Base-by-base conservation (phyloP, 805 yeast genomes). In the Zygosaccharomyces siamensis region DNA sequence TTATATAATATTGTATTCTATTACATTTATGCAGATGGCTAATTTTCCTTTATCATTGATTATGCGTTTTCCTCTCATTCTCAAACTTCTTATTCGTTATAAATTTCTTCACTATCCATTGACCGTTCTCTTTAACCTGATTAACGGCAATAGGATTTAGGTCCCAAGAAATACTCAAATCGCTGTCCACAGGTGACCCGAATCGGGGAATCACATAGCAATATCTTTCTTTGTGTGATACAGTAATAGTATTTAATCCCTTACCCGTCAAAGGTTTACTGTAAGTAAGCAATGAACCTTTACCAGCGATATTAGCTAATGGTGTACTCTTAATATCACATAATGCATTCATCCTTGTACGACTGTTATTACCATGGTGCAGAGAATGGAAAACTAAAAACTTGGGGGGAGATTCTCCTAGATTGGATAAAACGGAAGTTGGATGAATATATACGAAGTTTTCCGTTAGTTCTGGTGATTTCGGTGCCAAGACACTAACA, bases 181-280 rank as follows among this genome's bases (percentile, higher is more conserved):
- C 97, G 36, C 81, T 76, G 8, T 95, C 95, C 38, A 84, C 73
- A 5, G 81, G 76, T 8, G 95, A 90, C 3, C 97, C 97, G 62
- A 86, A 81, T 48, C 97, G 71, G 1, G 98, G 97, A 44, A 89
- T 83, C 12, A 90, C 97, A 69, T 88, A 90, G 57, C 95, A 87
- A 60, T 85, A 90, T 56, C 97, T 73, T 59, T 83, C 84, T 2
- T 82, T 78, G 0, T 86, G 71, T 3, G 80, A 71, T 12, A 86
- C 59, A 54, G 76, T 72, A 60, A 83, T 84, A 1, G 95, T 95
- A 1, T 89, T 95, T 60, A 88, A 80, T 2, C 97, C 96, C 47
- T 87, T 86, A 0, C 96, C 96, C 4, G 63, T 56, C 45, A 92
- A 69, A 0, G 98, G 98, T 61, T 90, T 92, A 24, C 97, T 89